These are phyloP conservation scores for Candida tibetensis DNA, from an alignment of 805 yeast genomes.

Conservation along the genomic window DNA sequence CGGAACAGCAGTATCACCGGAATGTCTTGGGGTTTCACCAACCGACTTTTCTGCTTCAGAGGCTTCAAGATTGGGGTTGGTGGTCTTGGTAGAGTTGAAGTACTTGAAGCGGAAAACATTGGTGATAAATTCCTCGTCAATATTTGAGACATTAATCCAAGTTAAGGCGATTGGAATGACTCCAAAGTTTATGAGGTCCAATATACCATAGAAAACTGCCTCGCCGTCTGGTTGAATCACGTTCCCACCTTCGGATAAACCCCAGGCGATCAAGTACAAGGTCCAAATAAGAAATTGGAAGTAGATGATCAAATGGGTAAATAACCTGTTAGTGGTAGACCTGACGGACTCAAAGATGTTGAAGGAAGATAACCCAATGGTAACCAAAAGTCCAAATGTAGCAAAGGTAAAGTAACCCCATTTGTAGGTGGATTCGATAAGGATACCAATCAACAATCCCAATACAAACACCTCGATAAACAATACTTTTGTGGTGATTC, in stretches of 20 bases:
- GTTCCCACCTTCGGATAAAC: slow-evolving; percentile 61
- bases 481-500: slow-evolving; percentile 41
- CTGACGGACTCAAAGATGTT: slow-evolving; percentile 9
- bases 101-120: slow-evolving; percentile 14
- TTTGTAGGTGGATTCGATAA: slow-evolving; percentile 55
- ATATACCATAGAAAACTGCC: slow-evolving; percentile 56
- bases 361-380: slow-evolving; percentile 30
- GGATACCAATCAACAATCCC: slow-evolving; percentile 53
- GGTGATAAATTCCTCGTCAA: slow-evolving; percentile 29
- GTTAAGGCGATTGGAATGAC: slow-evolving; percentile 39
- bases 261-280: slow-evolving; percentile 50
- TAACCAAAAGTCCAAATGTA: slow-evolving; percentile 40
- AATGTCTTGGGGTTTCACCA: slow-evolving; percentile 37
- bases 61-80: slow-evolving; percentile 2
- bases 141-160: slow-evolving; percentile 20
- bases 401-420: slow-evolving; percentile 70
- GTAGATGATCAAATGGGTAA: slow-evolving; percentile 15
- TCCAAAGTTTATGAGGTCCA: slow-evolving; percentile 48
- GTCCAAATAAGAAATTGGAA: slow-evolving; percentile 45
- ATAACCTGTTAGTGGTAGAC: slow-evolving; percentile 1
- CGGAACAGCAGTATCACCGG: slow-evolving; percentile 44
- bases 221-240: slow-evolving; percentile 57
- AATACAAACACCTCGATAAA: slow-evolving; percentile 50
- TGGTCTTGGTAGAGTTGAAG: slow-evolving; percentile 1
- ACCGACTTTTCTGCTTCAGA: slow-evolving; percentile 19